These are phyloP conservation scores for Catharanthus roseus DNA, from an alignment of 257 asterid species.

Conservation along the genomic window DNA sequence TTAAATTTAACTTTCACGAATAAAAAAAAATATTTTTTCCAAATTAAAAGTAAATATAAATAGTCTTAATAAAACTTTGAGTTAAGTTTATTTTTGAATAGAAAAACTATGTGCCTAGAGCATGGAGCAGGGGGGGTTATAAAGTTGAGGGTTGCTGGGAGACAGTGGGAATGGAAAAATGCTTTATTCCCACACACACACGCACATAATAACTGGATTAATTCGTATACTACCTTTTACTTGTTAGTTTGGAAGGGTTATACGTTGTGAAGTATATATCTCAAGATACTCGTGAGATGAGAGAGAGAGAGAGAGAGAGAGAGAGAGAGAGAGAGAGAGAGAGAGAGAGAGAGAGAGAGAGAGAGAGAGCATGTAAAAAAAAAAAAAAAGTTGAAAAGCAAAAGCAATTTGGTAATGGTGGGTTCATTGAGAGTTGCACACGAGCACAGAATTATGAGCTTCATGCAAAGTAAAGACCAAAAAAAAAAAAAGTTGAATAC, in stretches of 20 bases:
- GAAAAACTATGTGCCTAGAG: too few species aligned
- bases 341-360: too few species aligned
- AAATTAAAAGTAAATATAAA: too few species aligned
- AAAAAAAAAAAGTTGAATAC: background rate
- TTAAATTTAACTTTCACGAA: too few species aligned
- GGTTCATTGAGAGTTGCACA: constrained; percentile 35
- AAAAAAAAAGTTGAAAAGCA: constrained; percentile 27
- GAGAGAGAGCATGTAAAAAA: constrained; percentile 10
- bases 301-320: too few species aligned
- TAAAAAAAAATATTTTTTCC: too few species aligned
- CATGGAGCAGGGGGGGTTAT: too few species aligned
- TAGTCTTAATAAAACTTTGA: too few species aligned
- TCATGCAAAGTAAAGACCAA: constrained; percentile 31
- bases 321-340: too few species aligned
- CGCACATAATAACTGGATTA: constrained; percentile 27
- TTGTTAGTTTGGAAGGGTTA: constrained; percentile 31
- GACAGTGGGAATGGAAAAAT: constrained; percentile 20
- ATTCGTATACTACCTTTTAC: constrained; percentile 12
- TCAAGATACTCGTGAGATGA: constrained; percentile 73
- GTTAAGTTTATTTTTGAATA: too few species aligned
- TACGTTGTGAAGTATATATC: constrained; percentile 8
- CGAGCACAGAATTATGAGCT: constrained; percentile 65
- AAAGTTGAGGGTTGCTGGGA: too few species aligned
- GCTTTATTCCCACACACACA: too few species aligned
- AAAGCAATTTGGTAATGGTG: constrained; percentile 22